Conservation (phyloP, 192 early-diverging fungal genomes). For the Podila verticillata region DNA sequence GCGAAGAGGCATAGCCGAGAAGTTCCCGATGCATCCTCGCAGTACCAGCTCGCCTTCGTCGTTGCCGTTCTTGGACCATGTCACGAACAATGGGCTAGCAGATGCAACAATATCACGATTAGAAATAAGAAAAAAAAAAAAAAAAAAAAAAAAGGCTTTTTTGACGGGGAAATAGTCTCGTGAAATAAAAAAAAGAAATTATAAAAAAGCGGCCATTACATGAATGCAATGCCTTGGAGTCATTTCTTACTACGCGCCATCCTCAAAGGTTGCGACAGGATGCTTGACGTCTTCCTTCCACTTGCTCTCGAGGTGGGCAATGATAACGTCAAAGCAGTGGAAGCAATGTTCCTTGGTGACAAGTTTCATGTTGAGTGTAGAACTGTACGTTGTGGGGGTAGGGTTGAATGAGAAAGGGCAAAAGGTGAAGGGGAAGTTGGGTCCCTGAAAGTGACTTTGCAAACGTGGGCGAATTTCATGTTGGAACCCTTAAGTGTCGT, state of each 20-base stretch:
- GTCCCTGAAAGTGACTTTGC: too few species aligned
- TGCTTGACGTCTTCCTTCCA: constrained; percentile 25
- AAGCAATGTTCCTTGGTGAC: constrained; percentile 69
- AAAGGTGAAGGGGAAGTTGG: neutral
- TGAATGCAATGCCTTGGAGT: neutral
- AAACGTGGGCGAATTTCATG: too few species aligned
- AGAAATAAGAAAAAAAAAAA: neutral
- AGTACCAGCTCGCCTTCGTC: constrained; percentile 59
- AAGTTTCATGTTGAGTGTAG: constrained; percentile 2
- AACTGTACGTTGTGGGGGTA: neutral
- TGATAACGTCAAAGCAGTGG: constrained; percentile 85
- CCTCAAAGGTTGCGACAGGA: constrained; percentile 62
- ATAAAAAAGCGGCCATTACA: neutral
- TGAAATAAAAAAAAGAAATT: neutral
- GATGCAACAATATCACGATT: neutral
- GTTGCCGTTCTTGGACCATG: constrained; percentile 69
- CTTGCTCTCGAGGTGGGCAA: constrained; percentile 63
- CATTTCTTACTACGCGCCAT: constrained; percentile 66
- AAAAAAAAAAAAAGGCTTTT: too few species aligned
- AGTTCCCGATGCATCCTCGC: constrained; percentile 96
- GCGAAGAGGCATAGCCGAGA: constrained; percentile 74
- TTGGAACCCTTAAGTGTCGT: too few species aligned
- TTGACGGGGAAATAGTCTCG: neutral
- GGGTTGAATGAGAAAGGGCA: neutral
- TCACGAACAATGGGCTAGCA: constrained; percentile 82